phyloP scores from a whole-genome alignment of 73 alveolate species.

The Stentor roeselii region DNA sequence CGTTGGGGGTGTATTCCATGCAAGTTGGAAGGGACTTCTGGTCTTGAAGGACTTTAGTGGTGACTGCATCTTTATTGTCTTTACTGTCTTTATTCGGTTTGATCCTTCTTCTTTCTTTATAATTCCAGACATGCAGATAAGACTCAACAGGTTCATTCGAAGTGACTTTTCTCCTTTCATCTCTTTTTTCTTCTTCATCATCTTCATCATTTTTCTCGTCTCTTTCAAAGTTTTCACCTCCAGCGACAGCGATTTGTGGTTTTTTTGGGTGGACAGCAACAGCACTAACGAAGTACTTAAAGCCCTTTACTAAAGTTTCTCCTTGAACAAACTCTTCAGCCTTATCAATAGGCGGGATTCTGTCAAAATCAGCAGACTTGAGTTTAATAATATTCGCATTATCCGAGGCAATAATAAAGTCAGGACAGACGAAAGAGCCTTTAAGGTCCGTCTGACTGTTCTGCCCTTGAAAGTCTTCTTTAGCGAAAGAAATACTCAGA shows the following conservation, averaged over 20 bases:
- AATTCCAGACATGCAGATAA: conserved; percentile 71
- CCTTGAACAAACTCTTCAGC: conserved; percentile 86
- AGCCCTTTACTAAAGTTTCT: conserved; percentile 81
- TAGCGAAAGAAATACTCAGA: conserved; percentile 85
- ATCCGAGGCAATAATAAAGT: conserved; percentile 88
- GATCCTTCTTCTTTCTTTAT: conserved; percentile 32
- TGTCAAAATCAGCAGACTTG: conserved; percentile 70
- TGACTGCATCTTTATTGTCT: conserved; percentile 49
- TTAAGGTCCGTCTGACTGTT: conserved; percentile 63
- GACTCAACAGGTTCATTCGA: too few relatives aligned
- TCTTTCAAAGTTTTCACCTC: conserved; percentile 42
- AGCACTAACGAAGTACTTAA: conserved; percentile 83
- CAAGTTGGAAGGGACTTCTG: conserved; percentile 68
- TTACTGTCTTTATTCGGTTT: too few relatives aligned
- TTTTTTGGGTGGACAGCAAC: conserved; percentile 94
- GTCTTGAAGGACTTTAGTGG: conserved; percentile 59
- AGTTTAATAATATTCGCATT: conserved; percentile 84
- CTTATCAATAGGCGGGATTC: conserved; percentile 31
- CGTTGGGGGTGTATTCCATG: conserved; percentile 93
- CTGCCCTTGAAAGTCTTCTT: conserved; percentile 46
- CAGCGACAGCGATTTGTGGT: conserved; percentile 90
- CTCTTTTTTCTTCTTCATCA: too few relatives aligned
- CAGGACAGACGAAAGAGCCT: conserved; percentile 80
- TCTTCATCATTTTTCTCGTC: too few relatives aligned
- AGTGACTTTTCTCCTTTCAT: too few relatives aligned